Conservation (phyloP, 257 asterid genomes). For the Euphrasia confusa region DNA sequence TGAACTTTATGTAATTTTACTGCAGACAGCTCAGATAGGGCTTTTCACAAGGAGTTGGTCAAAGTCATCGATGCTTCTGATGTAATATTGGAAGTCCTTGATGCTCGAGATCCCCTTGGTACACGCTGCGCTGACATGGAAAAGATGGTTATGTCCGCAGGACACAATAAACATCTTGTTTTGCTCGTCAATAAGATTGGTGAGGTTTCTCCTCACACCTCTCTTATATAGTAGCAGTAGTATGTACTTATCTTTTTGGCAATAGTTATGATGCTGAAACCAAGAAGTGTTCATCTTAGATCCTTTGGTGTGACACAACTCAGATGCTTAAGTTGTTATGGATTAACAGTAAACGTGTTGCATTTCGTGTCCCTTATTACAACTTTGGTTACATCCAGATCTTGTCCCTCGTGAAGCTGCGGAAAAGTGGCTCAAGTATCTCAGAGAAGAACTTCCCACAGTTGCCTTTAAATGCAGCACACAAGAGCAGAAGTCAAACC, state of each 20-base stretch:
- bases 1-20: background rate
- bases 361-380: background rate
- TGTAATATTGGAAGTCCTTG: constrained; percentile 94
- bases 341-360: background rate
- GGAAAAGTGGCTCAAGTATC: constrained; percentile 94
- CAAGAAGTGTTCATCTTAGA: background rate
- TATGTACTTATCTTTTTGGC: background rate
- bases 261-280: background rate
- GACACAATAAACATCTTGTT: constrained; percentile 75
- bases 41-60: constrained; percentile 86
- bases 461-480: constrained; percentile 95
- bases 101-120: constrained; percentile 96
- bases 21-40: constrained; percentile 68
- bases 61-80: constrained; percentile 92
- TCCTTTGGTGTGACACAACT: background rate
- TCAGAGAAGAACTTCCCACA: constrained; percentile 86
- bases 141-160: constrained; percentile 73
- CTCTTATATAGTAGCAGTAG: constrained; percentile 1
- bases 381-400: constrained; percentile 42
- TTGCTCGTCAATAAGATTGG: constrained; percentile 92
- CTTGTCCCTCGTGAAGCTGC: constrained; percentile 92
- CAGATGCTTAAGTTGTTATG: background rate
- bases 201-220: constrained; percentile 22
- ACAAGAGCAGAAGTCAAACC: constrained; percentile 86
- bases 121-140: constrained; percentile 93